Evolutionary conservation across 2,329 filamentous ascomycete genomes (phyloP).

Genomic region (Aspergillus texensis): DNA sequence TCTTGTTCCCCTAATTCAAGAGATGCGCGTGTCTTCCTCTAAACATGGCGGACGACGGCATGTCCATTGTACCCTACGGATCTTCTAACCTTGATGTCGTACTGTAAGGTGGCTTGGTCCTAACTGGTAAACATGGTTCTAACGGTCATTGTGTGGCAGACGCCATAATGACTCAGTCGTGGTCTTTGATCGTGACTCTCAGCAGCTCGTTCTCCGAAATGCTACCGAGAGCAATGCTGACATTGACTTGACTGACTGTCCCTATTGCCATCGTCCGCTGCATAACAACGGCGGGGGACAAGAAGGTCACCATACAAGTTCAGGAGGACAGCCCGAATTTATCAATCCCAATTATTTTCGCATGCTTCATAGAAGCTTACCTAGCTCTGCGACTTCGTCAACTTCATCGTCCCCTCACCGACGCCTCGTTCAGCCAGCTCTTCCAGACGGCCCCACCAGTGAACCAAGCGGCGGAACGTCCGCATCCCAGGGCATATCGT

Average conservation of each 20-base stretch:
- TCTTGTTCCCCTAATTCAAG: constrained; percentile 11
- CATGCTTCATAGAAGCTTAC: constrained; percentile 72
- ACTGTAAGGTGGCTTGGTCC: constrained; percentile 38
- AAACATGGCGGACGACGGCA: constrained; percentile 41
- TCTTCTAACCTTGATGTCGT: constrained; percentile 48
- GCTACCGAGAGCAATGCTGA: constrained; percentile 51
- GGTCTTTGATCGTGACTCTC: constrained; percentile 82
- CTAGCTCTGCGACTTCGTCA: constrained; percentile 50
- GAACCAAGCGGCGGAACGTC: constrained; percentile 53
- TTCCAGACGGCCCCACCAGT: constrained; percentile 48
- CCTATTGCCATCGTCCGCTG: constrained; percentile 82
- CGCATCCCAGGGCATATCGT: constrained; percentile 70
- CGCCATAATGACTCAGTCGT: constrained; percentile 93
- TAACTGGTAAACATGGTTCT: constrained; percentile 10
- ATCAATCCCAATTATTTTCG: constrained; percentile 94
- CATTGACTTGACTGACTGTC: constrained; percentile 71
- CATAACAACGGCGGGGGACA: constrained; percentile 51
- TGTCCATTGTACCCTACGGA: constrained; percentile 49
- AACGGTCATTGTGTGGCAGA: constrained; percentile 51
- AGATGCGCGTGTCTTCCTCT: constrained; percentile 17
- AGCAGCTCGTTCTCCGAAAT: constrained; percentile 79
- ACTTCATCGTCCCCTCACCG: constrained; percentile 54
- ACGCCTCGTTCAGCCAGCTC: constrained; percentile 51
- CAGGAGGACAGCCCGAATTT: constrained; percentile 62
- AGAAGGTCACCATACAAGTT: constrained; percentile 32